Conservation (phyloP, 2,329 filamentous ascomycete species). For the Kalaharituber pfeilii region DNA sequence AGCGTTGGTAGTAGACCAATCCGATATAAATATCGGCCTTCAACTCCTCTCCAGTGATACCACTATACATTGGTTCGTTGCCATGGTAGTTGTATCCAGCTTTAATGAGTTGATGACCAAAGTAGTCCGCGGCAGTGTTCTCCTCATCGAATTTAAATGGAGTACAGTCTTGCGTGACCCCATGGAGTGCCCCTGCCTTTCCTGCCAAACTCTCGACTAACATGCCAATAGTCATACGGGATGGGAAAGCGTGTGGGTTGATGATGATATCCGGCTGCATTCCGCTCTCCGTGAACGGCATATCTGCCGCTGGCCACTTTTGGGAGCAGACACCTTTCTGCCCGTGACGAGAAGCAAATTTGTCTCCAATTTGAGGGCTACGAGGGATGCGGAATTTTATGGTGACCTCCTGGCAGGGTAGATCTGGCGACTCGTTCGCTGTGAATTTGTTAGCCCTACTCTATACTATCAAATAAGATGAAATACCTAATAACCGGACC, state of each 20-base stretch:
- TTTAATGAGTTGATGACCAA: conserved; percentile 85
- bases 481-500: conserved; percentile 67
- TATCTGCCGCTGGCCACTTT: conserved; percentile 82
- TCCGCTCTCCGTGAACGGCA: conserved; percentile 92
- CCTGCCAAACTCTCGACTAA: conserved; percentile 94
- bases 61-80: conserved; percentile 97
- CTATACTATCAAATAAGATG: no score
- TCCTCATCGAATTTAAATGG: conserved; percentile 90
- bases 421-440: conserved; percentile 54
- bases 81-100: conserved; percentile 97
- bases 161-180: conserved; percentile 86
- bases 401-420: conserved; percentile 72
- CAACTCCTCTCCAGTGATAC: conserved; percentile 87
- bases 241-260: conserved; percentile 98
- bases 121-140: conserved; percentile 82
- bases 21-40: conserved; percentile 91
- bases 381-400: conserved; percentile 87
- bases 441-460: conserved; percentile 3
- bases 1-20: conserved; percentile 92
- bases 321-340: conserved; percentile 96
- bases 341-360: conserved; percentile 95
- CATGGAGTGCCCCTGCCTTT: conserved; percentile 85
- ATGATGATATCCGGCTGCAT: conserved; percentile 98
- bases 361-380: conserved; percentile 86
- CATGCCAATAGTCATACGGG: conserved; percentile 99